Evolutionary conservation across 257 asterid species (phyloP).

Genomic region (Penstemon barbatus): DNA sequence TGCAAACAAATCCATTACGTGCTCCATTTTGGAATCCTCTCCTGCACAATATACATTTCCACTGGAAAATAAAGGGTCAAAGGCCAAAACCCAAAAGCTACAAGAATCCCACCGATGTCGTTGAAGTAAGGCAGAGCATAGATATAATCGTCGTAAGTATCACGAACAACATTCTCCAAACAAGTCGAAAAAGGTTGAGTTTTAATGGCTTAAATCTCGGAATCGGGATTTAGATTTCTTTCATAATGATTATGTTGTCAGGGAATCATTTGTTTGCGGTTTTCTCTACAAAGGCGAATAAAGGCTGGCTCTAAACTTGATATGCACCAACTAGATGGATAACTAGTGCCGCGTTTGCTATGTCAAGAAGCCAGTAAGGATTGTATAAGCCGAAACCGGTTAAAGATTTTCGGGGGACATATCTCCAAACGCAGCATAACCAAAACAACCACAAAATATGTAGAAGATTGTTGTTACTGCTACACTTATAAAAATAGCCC

Average conservation of each 20-base stretch:
- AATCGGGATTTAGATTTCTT: constrained; percentile 49
- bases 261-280: constrained; percentile 52
- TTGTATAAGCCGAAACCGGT: constrained; percentile 91
- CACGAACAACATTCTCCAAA: constrained; percentile 74
- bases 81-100: constrained; percentile 50
- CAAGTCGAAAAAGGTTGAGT: constrained; percentile 54
- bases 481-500: constrained; percentile 67
- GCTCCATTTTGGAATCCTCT: constrained; percentile 54
- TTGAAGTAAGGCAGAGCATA: constrained; percentile 85
- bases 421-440: constrained; percentile 94
- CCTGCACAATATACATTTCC: constrained; percentile 55
- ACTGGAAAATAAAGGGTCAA: constrained; percentile 52
- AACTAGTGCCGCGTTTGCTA: constrained; percentile 74
- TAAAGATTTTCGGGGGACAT: constrained; percentile 71
- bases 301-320: constrained; percentile 90
- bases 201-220: constrained; percentile 41
- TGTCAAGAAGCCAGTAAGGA: constrained; percentile 87
- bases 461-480: constrained; percentile 80
- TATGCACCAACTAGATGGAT: constrained; percentile 84
- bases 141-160: constrained; percentile 63
- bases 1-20: too few species aligned
- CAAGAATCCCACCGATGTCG: constrained; percentile 71
- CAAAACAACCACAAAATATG: constrained; percentile 86
- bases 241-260: constrained; percentile 41
- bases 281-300: constrained; percentile 77